Conservation (phyloP, 805 yeast species). For the Zygotorulaspora florentina region DNA sequence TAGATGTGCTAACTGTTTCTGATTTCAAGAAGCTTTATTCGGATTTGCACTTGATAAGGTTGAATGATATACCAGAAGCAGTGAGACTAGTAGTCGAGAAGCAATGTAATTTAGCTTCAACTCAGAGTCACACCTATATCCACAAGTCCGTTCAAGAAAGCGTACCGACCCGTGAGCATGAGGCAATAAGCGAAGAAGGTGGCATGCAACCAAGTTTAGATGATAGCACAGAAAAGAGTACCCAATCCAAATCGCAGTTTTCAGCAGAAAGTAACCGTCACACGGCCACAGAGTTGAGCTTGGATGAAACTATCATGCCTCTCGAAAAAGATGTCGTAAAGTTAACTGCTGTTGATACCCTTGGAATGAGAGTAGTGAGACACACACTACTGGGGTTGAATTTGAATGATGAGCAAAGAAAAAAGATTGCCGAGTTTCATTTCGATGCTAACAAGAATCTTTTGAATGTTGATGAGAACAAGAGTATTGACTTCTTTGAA, state of each 20-base stretch:
- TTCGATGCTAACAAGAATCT: conserved; percentile 38
- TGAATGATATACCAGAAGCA: conserved; percentile 26
- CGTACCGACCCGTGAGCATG: background rate
- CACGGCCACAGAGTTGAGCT: conserved; percentile 6
- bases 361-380: conserved; percentile 74
- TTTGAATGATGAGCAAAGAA: conserved; percentile 29
- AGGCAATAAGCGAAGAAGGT: background rate
- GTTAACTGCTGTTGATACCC: conserved; percentile 65
- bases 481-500: conserved; percentile 57
- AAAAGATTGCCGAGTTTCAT: conserved; percentile 34
- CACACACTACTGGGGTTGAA: conserved; percentile 59
- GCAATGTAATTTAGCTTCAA: background rate
- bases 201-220: background rate
- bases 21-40: conserved; percentile 38
- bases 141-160: background rate
- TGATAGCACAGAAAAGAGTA: background rate
- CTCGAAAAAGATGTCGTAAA: conserved; percentile 52
- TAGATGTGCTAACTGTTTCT: conserved; percentile 27
- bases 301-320: conserved; percentile 35
- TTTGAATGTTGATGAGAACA: conserved; percentile 23
- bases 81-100: conserved; percentile 20
- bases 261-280: background rate
- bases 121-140: background rate
- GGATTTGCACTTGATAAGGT: conserved; percentile 32
- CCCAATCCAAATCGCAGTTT: background rate